Evolutionary conservation across 441 rosid genomes (phyloP), one percentile per base, ranked within the genome.

Genomic region (Arabidopsis hybrid): DNA sequence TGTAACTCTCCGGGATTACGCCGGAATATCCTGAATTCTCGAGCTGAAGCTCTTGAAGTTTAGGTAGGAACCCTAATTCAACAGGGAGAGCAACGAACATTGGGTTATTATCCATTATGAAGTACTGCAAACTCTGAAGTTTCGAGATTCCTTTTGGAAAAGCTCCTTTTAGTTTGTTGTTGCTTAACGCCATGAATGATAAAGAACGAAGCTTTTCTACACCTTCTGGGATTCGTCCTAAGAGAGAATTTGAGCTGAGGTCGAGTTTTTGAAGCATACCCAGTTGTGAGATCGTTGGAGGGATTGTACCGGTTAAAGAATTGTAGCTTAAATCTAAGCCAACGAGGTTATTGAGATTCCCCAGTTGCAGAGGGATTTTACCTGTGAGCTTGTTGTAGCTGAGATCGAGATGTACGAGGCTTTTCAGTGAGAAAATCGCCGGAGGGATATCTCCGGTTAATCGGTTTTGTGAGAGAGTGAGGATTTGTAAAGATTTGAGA

Each of bases 261-360:
- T 93, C 97, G 42, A 93, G 97, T 74, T 93, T 93, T 69, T 89
- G 98, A 78, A 93, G 96, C 83, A 67, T 47, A 67, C 81, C 83
- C 75, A 93, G 81, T 51, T 86, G 84, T 26, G 94, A 85, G 63
- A 91, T 85, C 50, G 91, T 65, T 5, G 9, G 18, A 14, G 98
- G 97, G 60, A 93, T 87, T 1, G 60, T 5, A 8, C 97, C 97
- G 3, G 72, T 51, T 2, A 93, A 60, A 0, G 83, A 80, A 68
- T 93, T 93, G 56, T 91, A 91, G 89, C 98, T 91, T 58, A 93
- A 78, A 75, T 91, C 98, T 64, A 93, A 87, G 8, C 93, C 96
- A 2, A 79, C 77, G 36, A 93, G 88, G 79, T 74, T 84, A 46
- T 67, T 82, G 63, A 93, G 87, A 62, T 76, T 77, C n/a, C 97